phyloP scores from a whole-genome alignment of 169 alveolate genomes.

The Cyclospora cayetanensis region DNA sequence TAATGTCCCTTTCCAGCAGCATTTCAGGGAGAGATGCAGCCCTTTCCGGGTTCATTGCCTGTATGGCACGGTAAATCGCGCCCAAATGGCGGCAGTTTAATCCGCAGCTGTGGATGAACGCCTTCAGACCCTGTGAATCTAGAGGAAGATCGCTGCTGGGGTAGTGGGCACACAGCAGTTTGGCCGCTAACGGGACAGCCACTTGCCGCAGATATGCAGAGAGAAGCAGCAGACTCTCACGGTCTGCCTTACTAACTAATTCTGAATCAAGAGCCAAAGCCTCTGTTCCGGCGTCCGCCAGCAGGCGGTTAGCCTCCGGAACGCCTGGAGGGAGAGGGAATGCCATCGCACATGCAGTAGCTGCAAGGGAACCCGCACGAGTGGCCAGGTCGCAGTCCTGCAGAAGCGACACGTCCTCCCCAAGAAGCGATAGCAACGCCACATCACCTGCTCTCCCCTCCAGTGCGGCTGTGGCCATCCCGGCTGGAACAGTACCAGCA shows the following conservation, averaged over 20 bases:
- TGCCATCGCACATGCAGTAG: neutral
- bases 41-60: neutral
- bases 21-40: neutral
- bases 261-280: neutral
- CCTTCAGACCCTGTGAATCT: neutral
- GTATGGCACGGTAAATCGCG: neutral
- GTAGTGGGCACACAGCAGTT: neutral
- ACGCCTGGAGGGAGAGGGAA: neutral
- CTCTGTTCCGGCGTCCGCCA: neutral
- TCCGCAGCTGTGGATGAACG: neutral
- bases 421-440: neutral
- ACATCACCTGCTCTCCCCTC: neutral
- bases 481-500: too few species aligned
- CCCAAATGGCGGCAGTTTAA: neutral
- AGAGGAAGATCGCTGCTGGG: neutral
- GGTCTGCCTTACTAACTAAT: neutral
- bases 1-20: slow-evolving; percentile 19
- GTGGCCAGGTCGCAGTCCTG: neutral
- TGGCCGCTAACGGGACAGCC: neutral
- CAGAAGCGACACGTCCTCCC: neutral
- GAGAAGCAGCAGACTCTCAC: neutral
- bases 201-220: neutral
- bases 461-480: neutral
- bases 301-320: neutral
- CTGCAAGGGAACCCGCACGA: neutral